phyloP scores from a whole-genome alignment of 164 flowering plant genomes.

The Houttuynia cordata region DNA sequence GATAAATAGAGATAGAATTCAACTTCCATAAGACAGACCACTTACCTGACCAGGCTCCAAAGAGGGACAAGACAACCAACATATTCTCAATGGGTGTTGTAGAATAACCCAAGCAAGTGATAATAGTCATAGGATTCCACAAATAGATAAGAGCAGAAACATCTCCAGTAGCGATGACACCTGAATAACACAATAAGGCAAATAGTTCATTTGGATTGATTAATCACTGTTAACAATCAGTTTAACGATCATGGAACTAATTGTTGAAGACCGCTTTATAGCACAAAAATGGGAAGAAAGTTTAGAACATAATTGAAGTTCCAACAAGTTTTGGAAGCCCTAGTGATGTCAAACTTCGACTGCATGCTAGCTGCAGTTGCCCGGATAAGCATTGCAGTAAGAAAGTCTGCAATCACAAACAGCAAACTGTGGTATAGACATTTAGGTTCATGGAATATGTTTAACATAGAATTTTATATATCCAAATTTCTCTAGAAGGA shows the following conservation, averaged over 20 bases:
- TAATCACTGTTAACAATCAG: background rate
- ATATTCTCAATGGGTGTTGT: constrained; percentile 71
- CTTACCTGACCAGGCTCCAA: constrained; percentile 75
- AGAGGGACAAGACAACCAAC: constrained; percentile 45
- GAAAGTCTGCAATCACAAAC: constrained; percentile 84
- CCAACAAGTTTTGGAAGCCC: constrained; percentile 22
- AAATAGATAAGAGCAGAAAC: constrained; percentile 69
- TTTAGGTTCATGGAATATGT: constrained; percentile 4
- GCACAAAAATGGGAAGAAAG: background rate
- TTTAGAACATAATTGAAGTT: constrained; percentile 33
- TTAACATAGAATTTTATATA: background rate
- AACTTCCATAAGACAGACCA: background rate
- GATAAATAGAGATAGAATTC: too few relatives aligned
- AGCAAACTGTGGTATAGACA: constrained; percentile 55
- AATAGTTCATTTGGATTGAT: too few relatives aligned
- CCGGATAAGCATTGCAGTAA: constrained; percentile 72
- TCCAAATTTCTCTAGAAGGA: background rate
- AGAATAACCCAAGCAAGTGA: constrained; percentile 57
- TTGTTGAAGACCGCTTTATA: background rate
- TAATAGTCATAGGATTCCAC: constrained; percentile 78
- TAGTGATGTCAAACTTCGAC: constrained; percentile 31
- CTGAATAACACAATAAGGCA: constrained; percentile 22
- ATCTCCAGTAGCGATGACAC: constrained; percentile 40
- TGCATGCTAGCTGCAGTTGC: constrained; percentile 41
- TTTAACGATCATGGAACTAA: background rate